Percentiles rank a stretch among this genome's conserved stretches.
Conservation (phyloP, 179 eudicot species). For the Patellifolia procumbens region DNA sequence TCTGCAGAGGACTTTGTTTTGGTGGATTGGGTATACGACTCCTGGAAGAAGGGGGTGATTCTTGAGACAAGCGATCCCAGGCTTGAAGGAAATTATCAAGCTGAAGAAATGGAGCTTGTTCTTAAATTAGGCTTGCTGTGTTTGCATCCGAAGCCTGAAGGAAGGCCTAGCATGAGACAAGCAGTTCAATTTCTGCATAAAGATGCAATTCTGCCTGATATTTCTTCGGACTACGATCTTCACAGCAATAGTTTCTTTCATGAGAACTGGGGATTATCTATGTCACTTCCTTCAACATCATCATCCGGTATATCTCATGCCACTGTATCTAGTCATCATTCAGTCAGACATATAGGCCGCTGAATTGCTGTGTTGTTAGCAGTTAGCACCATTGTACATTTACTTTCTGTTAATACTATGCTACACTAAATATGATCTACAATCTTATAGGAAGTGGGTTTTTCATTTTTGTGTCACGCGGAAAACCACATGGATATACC, state of each 20-base stretch:
- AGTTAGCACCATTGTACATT: background rate
- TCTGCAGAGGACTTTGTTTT: constrained; percentile 18
- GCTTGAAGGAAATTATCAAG: constrained; percentile 15
- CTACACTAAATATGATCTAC: background rate
- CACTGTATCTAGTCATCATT: constrained; percentile 2
- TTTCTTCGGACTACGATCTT: constrained; percentile 22
- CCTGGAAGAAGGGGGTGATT: constrained; percentile 29
- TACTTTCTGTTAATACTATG: background rate
- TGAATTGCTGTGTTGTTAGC: background rate
- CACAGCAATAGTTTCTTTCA: constrained; percentile 6
- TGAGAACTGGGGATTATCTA: constrained; percentile 17
- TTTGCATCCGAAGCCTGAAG: constrained; percentile 23
- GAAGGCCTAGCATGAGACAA: constrained; percentile 32
- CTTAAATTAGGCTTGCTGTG: constrained; percentile 25
- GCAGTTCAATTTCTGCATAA: constrained; percentile 24
- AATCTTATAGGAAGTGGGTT: background rate
- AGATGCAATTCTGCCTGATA: constrained; percentile 11
- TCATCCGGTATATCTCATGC: constrained; percentile 16
- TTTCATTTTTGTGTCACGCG: background rate
- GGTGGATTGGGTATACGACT: constrained; percentile 34
- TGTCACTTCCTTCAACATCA: constrained; percentile 16
- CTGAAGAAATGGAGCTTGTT: constrained; percentile 26
- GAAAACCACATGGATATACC: background rate
- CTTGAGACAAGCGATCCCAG: constrained; percentile 26
- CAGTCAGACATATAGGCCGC: constrained; percentile 5